These are phyloP conservation scores for Metschnikowia amazonensis DNA, from an alignment of 805 yeast species.

Conservation along the genomic window DNA sequence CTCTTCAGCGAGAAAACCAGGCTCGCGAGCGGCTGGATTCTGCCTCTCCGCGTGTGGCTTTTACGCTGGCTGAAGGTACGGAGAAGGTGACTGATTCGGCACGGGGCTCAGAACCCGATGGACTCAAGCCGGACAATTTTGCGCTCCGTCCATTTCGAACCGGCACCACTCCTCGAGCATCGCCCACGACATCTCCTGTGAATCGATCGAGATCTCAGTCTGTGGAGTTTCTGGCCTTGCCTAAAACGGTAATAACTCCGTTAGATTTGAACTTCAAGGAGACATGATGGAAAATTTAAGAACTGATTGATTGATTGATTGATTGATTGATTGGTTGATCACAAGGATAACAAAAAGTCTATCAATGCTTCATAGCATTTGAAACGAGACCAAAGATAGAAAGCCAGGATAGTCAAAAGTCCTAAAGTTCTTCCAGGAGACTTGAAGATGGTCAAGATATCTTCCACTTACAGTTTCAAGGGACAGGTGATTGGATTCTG, in stretches of 20 bases:
- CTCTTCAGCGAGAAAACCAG: slow-evolving; percentile 3
- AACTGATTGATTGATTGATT: too few relatives aligned
- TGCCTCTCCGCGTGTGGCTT: neutral
- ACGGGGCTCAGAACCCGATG: neutral
- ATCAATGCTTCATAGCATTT: too few relatives aligned
- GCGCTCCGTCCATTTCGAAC: slow-evolving; percentile 42
- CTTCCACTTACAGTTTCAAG: too few relatives aligned
- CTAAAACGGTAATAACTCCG: slow-evolving; percentile 1
- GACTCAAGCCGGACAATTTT: slow-evolving; percentile 26
- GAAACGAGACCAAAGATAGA: too few relatives aligned
- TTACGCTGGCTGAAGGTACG: neutral
- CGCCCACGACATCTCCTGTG: slow-evolving; percentile 38
- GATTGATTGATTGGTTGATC: too few relatives aligned
- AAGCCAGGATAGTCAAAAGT: too few relatives aligned
- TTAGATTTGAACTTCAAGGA: neutral
- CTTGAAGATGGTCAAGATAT: too few relatives aligned
- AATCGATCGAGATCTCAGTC: slow-evolving; percentile 20
- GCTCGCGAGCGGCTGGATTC: neutral
- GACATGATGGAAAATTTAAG: too few relatives aligned
- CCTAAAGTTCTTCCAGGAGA: too few relatives aligned
- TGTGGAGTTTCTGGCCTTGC: slow-evolving; percentile 5
- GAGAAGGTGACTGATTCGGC: neutral
- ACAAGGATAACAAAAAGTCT: too few relatives aligned
- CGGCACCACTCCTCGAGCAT: slow-evolving; percentile 36
- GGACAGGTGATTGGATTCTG: too few relatives aligned